A percentile compares a stretch with the other conserved stretches of the same genome.
phyloP scores from a whole-genome alignment of 495 filamentous ascomycete species.

The Trichoderma virens region DNA sequence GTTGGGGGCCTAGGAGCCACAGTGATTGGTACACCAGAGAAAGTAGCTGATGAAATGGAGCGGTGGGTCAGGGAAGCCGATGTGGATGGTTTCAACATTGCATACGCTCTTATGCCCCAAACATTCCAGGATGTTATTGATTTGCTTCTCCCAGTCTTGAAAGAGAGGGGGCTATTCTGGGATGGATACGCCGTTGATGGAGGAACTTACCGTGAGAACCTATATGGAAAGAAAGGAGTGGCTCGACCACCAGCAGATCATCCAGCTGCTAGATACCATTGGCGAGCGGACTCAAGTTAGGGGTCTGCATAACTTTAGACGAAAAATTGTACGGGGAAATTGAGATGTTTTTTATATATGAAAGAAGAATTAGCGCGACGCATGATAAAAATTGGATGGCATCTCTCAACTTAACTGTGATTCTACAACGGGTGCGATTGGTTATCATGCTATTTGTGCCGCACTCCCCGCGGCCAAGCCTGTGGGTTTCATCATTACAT shows the following conservation, averaged over 20 bases:
- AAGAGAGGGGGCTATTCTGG: slow-evolving; percentile 29
- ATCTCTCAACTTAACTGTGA: too few species aligned
- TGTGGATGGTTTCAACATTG: slow-evolving; percentile 57
- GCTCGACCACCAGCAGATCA: slow-evolving; percentile 16
- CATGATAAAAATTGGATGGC: too few species aligned
- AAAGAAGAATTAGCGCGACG: too few species aligned
- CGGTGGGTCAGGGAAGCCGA: slow-evolving; percentile 53
- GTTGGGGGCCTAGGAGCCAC: slow-evolving; percentile 50
- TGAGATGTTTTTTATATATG: too few species aligned
- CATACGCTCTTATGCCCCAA: slow-evolving; percentile 35
- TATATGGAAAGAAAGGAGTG: slow-evolving; percentile 40
- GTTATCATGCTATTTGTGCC: too few species aligned
- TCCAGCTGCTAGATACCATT: neutral
- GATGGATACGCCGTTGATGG: slow-evolving; percentile 30
- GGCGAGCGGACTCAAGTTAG: neutral
- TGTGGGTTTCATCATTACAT: too few species aligned
- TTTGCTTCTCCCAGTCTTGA: slow-evolving; percentile 34
- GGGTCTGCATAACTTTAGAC: slow-evolving; percentile 9
- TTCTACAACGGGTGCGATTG: too few species aligned
- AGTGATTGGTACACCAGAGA: slow-evolving; percentile 45
- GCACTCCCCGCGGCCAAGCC: too few species aligned
- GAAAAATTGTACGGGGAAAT: too few species aligned
- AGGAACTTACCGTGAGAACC: slow-evolving; percentile 50
- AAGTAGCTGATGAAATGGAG: slow-evolving; percentile 55
- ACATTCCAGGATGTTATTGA: slow-evolving; percentile 40